Percentiles rank a stretch among this genome's conserved stretches.
These are phyloP conservation scores for Lepidium africanum DNA, from an alignment of 345 rosid species.

Conservation along the genomic window DNA sequence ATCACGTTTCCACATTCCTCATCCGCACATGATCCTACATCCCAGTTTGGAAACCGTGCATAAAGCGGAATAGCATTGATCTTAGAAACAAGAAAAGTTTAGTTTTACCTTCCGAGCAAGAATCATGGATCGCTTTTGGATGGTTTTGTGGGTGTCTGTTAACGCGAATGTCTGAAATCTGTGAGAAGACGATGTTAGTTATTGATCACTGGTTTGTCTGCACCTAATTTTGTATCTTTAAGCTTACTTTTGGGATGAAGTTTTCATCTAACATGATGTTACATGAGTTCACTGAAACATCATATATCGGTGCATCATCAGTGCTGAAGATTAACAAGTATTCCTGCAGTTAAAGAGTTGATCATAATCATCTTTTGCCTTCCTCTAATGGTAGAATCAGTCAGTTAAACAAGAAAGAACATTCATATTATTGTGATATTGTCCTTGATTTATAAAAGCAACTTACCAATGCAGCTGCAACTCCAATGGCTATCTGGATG, in stretches of 20 bases:
- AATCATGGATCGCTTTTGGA: constrained; percentile 27
- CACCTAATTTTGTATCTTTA: neutral
- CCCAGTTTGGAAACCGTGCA: neutral
- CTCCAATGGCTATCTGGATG: constrained; percentile 67
- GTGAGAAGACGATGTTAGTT: constrained; percentile 3
- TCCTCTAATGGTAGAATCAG: neutral
- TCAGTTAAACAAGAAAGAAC: neutral
- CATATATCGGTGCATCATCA: constrained; percentile 49
- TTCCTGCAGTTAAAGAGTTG: constrained; percentile 45
- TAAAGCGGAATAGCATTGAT: neutral
- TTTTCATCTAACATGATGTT: constrained; percentile 81
- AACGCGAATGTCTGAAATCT: constrained; percentile 68
- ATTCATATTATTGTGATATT: neutral
- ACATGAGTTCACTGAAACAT: constrained; percentile 73
- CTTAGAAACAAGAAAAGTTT: neutral
- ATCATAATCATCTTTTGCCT: neutral
- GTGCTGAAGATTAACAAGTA: constrained; percentile 73
- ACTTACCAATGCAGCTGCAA: constrained; percentile 93
- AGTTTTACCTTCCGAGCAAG: constrained; percentile 49
- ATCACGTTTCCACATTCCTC: constrained; percentile 48
- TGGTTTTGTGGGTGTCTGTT: constrained; percentile 28
- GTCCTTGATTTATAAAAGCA: neutral
- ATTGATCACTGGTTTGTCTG: neutral
- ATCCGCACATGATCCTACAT: constrained; percentile 29
- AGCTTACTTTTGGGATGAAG: constrained; percentile 69